Conservation (phyloP, 1,139 yeast species). For the Yamadazyma taylorii region DNA sequence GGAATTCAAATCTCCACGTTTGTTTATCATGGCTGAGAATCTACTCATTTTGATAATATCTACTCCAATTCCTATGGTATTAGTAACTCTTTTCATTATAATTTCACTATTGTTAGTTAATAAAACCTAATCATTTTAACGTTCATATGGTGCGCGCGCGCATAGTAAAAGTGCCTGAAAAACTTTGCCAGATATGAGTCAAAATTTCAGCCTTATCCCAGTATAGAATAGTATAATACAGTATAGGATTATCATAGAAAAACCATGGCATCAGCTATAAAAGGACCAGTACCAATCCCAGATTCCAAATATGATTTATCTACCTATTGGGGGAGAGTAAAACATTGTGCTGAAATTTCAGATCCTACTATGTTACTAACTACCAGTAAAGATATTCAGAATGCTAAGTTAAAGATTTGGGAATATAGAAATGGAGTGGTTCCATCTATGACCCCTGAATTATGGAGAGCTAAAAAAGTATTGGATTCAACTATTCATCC, state of each 20-base stretch:
- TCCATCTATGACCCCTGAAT: conserved; percentile 67
- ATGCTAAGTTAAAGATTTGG: conserved; percentile 65
- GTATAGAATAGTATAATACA: no score
- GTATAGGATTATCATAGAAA: no score
- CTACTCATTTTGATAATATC: conserved; percentile 58
- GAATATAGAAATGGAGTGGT: conserved; percentile 70
- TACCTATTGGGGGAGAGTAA: conserved; percentile 91
- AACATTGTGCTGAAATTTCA: conserved; percentile 88
- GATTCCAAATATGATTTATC: conserved; percentile 73
- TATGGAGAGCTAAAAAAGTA: conserved; percentile 87
- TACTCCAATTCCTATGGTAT: conserved; percentile 54
- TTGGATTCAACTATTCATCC: conserved; percentile 91
- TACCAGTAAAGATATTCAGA: conserved; percentile 59
- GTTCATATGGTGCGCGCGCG: no score
- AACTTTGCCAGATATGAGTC: background rate
- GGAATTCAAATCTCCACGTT: conserved; percentile 21
- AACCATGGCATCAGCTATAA: conserved; percentile 91
- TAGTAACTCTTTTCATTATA: conserved; percentile 13
- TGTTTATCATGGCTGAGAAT: conserved; percentile 42
- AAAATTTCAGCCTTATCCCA: background rate
- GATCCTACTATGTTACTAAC: conserved; percentile 89
- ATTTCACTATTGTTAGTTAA: no score
- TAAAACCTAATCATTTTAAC: no score
- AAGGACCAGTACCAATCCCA: conserved; percentile 79
- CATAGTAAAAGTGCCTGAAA: no score